Evolutionary conservation across 2,329 filamentous ascomycete species (phyloP).

Genomic region (Neurospora sp.): DNA sequence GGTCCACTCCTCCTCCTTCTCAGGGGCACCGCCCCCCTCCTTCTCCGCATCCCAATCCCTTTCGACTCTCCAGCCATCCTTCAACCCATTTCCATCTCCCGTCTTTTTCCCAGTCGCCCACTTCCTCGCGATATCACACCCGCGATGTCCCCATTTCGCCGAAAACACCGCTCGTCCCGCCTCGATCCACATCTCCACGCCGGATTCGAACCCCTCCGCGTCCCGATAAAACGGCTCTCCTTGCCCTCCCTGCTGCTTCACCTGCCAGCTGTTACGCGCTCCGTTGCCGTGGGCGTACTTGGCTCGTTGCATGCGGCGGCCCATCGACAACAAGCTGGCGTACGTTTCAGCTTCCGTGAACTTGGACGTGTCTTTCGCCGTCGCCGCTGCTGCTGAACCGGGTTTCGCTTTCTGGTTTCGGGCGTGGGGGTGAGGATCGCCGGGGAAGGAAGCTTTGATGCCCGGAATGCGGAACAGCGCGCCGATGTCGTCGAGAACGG

Average conservation of each 20-base stretch:
- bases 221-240: conserved; percentile 17
- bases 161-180: conserved; percentile 21
- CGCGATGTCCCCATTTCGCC: conserved; percentile 33
- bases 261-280: conserved; percentile 14
- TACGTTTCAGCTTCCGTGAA: conserved; percentile 23
- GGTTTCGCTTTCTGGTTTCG: too few relatives aligned
- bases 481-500: conserved; percentile 31
- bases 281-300: conserved; percentile 15
- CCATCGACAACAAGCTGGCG: conserved; percentile 23
- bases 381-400: too few relatives aligned
- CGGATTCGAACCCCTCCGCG: conserved; percentile 15
- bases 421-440: conserved; percentile 22
- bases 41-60: conserved; percentile 13
- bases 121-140: conserved; percentile 23
- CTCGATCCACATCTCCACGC: conserved; percentile 13
- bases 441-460: conserved; percentile 22
- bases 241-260: conserved; percentile 12
- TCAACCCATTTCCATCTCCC: conserved; percentile 1
- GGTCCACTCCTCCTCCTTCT: too few relatives aligned
- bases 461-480: conserved; percentile 31
- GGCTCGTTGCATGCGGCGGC: conserved; percentile 13
- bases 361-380: background rate
- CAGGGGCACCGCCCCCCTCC: conserved; percentile 8
- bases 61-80: conserved; percentile 14
- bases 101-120: background rate